phyloP scores from a whole-genome alignment of 176 grass and related monocot genomes.

The Oryza brachyantha region DNA sequence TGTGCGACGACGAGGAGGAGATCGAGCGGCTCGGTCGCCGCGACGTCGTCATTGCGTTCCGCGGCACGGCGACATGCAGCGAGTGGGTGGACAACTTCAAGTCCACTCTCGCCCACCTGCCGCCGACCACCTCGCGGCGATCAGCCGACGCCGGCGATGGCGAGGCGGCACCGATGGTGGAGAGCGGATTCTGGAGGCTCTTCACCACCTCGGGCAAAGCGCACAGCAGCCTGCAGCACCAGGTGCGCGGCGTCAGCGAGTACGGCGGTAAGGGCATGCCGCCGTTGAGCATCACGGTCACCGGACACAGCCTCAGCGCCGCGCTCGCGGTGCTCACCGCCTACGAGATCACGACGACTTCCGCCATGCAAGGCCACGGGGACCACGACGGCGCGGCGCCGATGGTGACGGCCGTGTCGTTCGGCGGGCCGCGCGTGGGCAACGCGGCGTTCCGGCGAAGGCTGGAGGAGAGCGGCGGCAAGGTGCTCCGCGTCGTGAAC shows the following conservation, averaged over 20 bases:
- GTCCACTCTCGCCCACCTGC: slow-evolving; percentile 32
- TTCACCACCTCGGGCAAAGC: slow-evolving; percentile 31
- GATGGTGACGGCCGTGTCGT: slow-evolving; percentile 46
- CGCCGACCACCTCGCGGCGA: background rate
- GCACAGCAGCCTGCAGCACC: slow-evolving; percentile 31
- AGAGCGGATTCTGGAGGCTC: slow-evolving; percentile 53
- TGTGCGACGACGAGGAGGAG: slow-evolving; percentile 46
- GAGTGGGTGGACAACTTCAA: slow-evolving; percentile 54
- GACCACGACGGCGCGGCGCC: background rate
- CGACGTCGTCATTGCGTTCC: slow-evolving; percentile 48
- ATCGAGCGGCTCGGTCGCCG: slow-evolving; percentile 49
- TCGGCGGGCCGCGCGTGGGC: slow-evolving; percentile 52
- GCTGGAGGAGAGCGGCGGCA: slow-evolving; percentile 38
- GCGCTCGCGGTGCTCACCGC: slow-evolving; percentile 59
- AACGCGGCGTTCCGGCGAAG: slow-evolving; percentile 43
- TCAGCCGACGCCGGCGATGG: background rate
- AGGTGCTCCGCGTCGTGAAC: slow-evolving; percentile 58
- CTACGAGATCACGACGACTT: slow-evolving; percentile 29
- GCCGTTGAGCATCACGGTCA: slow-evolving; percentile 49
- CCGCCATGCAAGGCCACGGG: background rate
- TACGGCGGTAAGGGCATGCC: slow-evolving; percentile 21
- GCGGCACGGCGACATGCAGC: slow-evolving; percentile 39
- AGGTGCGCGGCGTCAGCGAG: slow-evolving; percentile 40
- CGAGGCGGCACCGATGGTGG: slow-evolving; percentile 30
- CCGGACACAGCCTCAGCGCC: slow-evolving; percentile 59